Evolutionary conservation across 1,284 basidiomycete genomes (phyloP).

Genomic region (Marasmius sp.): DNA sequence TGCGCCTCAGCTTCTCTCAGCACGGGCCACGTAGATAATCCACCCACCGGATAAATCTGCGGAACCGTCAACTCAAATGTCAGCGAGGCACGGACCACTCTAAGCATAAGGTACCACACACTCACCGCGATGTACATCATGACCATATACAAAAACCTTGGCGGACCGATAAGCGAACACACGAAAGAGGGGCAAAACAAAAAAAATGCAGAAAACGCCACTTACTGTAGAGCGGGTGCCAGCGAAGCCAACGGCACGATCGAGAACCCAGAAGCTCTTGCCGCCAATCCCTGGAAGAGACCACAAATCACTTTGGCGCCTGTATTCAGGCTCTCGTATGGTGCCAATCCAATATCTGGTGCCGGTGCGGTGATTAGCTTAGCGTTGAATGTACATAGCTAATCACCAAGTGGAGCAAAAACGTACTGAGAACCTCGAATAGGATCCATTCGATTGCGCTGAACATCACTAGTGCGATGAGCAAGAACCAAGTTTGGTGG

Average conservation of each 20-base stretch:
- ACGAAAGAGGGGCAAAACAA: background rate
- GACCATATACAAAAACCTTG: constrained; percentile 73
- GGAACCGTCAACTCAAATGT: background rate
- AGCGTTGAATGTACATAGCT: too few relatives aligned
- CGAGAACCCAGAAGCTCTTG: constrained; percentile 75
- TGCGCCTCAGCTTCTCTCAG: background rate
- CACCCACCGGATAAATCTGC: constrained; percentile 48
- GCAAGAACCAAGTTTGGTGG: constrained; percentile 81
- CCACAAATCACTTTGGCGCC: constrained; percentile 53
- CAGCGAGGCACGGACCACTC: background rate
- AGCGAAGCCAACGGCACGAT: constrained; percentile 62
- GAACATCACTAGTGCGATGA: constrained; percentile 42
- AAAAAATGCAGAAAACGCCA: constrained; percentile 19
- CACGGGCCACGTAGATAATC: background rate
- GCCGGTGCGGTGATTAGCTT: background rate
- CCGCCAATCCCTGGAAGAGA: constrained; percentile 68
- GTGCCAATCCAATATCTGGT: constrained; percentile 38
- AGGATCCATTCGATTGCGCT: constrained; percentile 50
- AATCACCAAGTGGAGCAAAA: too few relatives aligned
- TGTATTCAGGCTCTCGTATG: constrained; percentile 47
- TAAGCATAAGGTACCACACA: constrained; percentile 3
- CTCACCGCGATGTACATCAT: constrained; percentile 70
- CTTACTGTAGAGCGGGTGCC: constrained; percentile 65
- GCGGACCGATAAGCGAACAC: background rate
- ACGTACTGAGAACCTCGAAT: constrained; percentile 52